Base-by-base conservation (phyloP, 2,329 filamentous ascomycete species). In the Rasamsonia emersonii region DNA sequence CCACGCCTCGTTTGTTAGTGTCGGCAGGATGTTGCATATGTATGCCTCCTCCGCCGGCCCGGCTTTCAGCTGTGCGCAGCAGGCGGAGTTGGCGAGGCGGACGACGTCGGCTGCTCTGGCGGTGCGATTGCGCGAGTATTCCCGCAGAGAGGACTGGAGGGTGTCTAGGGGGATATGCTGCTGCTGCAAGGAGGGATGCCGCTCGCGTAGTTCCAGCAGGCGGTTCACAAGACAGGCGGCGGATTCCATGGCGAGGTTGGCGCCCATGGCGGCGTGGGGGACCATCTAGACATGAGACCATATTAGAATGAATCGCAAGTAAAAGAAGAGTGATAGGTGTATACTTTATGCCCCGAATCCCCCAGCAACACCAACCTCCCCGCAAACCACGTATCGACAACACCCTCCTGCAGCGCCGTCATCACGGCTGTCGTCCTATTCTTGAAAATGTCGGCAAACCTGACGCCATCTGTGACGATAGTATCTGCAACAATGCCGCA, bases 261-360 rank as follows among this genome's bases (percentile, higher is more conserved):
- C 32, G 16, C 32, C 32, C 19, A 34, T 30, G 11, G 26, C 32
- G 19, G 20, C 18, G 23, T 34, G 32, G n/a, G 32, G 32, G 8
- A 30, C 9, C 25, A 30, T 24, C 19, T 34, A 20, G 15, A 8
- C 9, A 15, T n/a, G n/a, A n/a, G n/a, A 10, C 13, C 6, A 18
- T 30, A 18, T 19, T 9, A 5, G 10, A 17, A 6, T 2, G 15
- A 6, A 18, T 23, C n/a, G 4, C n/a, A 14, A 9, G 8, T n/a
- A n/a, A n/a, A n/a, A n/a, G n/a, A n/a, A n/a, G n/a, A n/a, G n/a
- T n/a, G 13, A 28, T 24, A 1, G 16, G 18, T 6, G 24, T 13
- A 17, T 11, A 11, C 26, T 21, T 29, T 34, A 24, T 34, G 26
- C n/a, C 18, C 26, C 4, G 32, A 14, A 24, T 34, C 32, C 5